phyloP scores from a whole-genome alignment of 192 early-diverging fungal genomes.

The Coemansia sp. region DNA sequence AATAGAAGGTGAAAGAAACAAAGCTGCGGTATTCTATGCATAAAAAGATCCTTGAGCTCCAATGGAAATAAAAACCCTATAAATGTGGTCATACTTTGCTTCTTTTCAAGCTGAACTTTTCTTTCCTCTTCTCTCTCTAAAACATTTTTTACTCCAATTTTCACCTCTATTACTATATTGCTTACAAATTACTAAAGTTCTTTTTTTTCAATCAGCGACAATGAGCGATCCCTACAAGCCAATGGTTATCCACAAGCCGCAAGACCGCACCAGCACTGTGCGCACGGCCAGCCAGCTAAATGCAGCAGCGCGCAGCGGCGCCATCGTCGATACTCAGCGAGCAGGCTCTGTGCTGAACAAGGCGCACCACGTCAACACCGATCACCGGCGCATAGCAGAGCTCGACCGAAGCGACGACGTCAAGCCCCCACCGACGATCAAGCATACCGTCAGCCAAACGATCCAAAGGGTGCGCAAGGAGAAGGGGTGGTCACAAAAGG shows the following conservation, averaged over 20 bases:
- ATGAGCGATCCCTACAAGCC: slow-evolving; percentile 10
- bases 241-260: slow-evolving; percentile 18
- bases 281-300: slow-evolving; percentile 12
- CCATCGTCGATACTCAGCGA: slow-evolving; percentile 15
- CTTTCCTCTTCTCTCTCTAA: too few relatives aligned
- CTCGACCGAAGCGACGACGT: slow-evolving; percentile 86
- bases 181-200: too few relatives aligned
- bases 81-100: too few relatives aligned
- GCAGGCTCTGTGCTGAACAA: slow-evolving; percentile 51
- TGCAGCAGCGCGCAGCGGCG: slow-evolving; percentile 17
- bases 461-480: slow-evolving; percentile 78
- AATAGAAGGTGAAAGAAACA: background rate
- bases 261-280: slow-evolving; percentile 1
- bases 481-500: slow-evolving; percentile 83
- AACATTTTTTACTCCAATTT: background rate
- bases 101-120: too few relatives aligned
- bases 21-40: too few relatives aligned
- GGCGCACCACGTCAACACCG: slow-evolving; percentile 57
- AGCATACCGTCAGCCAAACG: slow-evolving; percentile 70
- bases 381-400: slow-evolving; percentile 78
- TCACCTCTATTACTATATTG: background rate
- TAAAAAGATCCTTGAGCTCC: too few relatives aligned
- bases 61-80: too few relatives aligned
- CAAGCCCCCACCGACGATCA: slow-evolving; percentile 64
- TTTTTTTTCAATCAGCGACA: background rate